Conservation (phyloP, 106 monocot species). For the Acanthochlamys bracteata region DNA sequence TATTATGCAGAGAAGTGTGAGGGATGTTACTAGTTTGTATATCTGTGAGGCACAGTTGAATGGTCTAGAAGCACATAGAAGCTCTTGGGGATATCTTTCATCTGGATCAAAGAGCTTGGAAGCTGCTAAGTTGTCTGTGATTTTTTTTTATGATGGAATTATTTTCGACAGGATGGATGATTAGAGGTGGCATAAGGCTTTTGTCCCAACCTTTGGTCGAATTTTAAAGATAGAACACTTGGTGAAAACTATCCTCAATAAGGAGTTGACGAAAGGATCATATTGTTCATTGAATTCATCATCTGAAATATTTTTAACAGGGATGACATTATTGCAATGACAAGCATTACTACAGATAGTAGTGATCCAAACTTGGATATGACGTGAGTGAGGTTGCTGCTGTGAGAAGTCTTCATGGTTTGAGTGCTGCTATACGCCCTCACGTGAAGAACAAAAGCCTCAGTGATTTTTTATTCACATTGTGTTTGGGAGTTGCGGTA, state of each 20-base stretch:
- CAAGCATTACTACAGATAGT: conserved; percentile 95
- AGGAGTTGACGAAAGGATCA: conserved; percentile 17
- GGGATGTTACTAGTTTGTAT: conserved; percentile 73
- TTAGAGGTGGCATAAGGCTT: conserved; percentile 60
- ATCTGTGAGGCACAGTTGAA: conserved; percentile 46
- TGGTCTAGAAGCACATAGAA: conserved; percentile 53
- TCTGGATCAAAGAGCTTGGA: conserved; percentile 62
- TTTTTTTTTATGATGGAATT: conserved; percentile 86
- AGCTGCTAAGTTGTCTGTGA: conserved; percentile 66
- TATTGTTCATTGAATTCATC: conserved; percentile 65
- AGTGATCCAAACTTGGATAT: conserved; percentile 83
- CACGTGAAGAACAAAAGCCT: conserved; percentile 73
- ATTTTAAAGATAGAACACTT: conserved; percentile 72
- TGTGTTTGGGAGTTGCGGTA: conserved; percentile 64
- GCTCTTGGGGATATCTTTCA: conserved; percentile 34
- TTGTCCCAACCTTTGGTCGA: conserved; percentile 73
- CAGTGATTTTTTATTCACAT: conserved; percentile 83
- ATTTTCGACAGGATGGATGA: conserved; percentile 76
- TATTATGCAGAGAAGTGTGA: conserved; percentile 65
- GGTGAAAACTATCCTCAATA: conserved; percentile 87
- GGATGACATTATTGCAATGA: conserved; percentile 72
- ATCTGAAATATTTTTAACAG: conserved; percentile 40
- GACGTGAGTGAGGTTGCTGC: conserved; percentile 55
- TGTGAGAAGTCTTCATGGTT: conserved; percentile 71
- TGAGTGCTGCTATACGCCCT: conserved; percentile 49